Evolutionary conservation across 2,329 filamentous ascomycete species (phyloP), one percentile per base, ranked within the genome.

Genomic region (Claviceps sp.): DNA sequence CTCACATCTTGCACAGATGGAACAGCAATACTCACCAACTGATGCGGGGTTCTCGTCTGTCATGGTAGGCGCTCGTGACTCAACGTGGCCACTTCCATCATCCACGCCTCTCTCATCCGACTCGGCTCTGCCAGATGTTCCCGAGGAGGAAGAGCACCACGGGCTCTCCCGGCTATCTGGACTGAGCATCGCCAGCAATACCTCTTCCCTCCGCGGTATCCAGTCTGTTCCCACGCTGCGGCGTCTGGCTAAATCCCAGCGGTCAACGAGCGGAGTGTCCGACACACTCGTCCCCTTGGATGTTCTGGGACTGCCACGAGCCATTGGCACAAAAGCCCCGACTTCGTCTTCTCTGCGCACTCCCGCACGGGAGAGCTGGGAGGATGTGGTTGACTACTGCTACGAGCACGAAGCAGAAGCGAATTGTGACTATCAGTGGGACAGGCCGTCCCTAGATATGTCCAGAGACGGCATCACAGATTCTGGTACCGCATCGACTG

Each of bases 371-470:
- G 72, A 75, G 58, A 81, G 70, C 57, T 85, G 82, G 82, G 82
- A 85, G 59, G 80, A 83, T 50, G 80, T 80, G 55, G 84, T 85
- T 55, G 82, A 85, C 61, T 85, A 84, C 63, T 84, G 79, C 61
- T 85, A 85, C 60, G 81, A 84, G 57, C 78, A 85, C 58, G 81
- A 81, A 57, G 79, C 75, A 13, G 82, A 85, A 62, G 81, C 80
- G 7, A 72, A 84, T 63, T 84, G 79, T 60, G 76, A 84, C 55
- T 84, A 82, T 58, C 75, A 81, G 45, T 84, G 81, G 81, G 78
- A 81, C 53, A 74, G 76, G 16, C 68, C 73, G 3, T 82, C 79
- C 0, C 58, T 76, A 50, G 78, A 81, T 47, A 61, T 58, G 16
- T 54, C 59, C 20, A 61, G 60, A 24, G 59, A 60, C 16, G 51